Evolutionary conservation across 108 stramenopile genomes (phyloP).

Genomic region (Skeletonema tropicum): DNA sequence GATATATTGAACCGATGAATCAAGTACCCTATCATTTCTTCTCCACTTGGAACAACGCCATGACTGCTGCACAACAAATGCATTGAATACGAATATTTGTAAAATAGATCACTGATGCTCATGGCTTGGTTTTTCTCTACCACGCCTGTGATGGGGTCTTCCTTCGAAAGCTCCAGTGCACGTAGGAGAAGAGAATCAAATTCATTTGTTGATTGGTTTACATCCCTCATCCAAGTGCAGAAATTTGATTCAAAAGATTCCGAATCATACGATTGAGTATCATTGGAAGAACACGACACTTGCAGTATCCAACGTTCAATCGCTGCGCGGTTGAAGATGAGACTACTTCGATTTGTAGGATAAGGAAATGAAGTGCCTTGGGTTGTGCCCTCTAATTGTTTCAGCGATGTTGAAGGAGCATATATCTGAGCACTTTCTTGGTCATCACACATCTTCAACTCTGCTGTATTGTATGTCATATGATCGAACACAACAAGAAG

Average conservation of each 20-base stretch:
- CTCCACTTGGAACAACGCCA: slow-evolving; percentile 19
- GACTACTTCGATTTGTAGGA: slow-evolving; percentile 15
- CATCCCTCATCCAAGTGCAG: not conserved
- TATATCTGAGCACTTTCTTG: slow-evolving; percentile 6
- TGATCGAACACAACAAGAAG: slow-evolving; percentile 25
- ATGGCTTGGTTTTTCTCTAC: not conserved
- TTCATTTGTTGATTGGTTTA: not conserved
- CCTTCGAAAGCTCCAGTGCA: slow-evolving; percentile 1
- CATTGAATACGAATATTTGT: slow-evolving; percentile 22
- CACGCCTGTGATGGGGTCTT: not conserved
- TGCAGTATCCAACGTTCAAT: slow-evolving; percentile 18
- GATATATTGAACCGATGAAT: slow-evolving; percentile 31
- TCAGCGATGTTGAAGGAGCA: slow-evolving; percentile 16
- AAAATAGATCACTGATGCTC: slow-evolving; percentile 34
- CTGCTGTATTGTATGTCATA: slow-evolving; percentile 16
- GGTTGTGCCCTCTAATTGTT: not conserved
- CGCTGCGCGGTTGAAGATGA: slow-evolving; percentile 26
- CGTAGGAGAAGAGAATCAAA: slow-evolving; percentile 14
- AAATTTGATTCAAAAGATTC: not conserved
- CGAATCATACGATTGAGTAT: not conserved
- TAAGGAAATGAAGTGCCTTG: slow-evolving; percentile 1
- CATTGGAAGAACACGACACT: slow-evolving; percentile 13
- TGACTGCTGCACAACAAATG: slow-evolving; percentile 20
- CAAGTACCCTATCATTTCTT: slow-evolving; percentile 36
- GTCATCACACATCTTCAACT: slow-evolving; percentile 7